phyloP scores from a whole-genome alignment of 208 protist genomes.

The Sergeia podlipaevii region DNA sequence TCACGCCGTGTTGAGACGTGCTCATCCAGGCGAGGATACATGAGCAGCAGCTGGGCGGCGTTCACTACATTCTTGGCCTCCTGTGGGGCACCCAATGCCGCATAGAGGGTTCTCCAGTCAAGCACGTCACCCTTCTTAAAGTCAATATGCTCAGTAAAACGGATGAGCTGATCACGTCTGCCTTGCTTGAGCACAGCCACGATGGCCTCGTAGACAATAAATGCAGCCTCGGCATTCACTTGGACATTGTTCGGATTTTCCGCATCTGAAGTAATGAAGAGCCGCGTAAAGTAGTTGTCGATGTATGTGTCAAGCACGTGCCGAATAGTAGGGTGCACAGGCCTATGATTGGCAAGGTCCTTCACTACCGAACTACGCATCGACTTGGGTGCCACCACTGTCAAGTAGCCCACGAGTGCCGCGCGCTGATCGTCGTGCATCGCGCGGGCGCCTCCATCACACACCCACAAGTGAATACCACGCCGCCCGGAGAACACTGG shows the following conservation, averaged over 20 bases:
- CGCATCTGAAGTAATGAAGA: constrained; percentile 48
- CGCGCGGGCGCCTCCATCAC: constrained; percentile 89
- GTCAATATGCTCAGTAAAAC: constrained; percentile 47
- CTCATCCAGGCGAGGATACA: constrained; percentile 97
- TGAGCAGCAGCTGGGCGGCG: constrained; percentile 65
- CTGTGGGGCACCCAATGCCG: constrained; percentile 34
- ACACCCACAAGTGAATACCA: constrained; percentile 99
- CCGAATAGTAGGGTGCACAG: constrained; percentile 79
- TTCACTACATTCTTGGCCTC: constrained; percentile 51
- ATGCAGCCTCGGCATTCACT: constrained; percentile 46
- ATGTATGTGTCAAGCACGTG: constrained; percentile 43
- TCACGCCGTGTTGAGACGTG: constrained; percentile 96
- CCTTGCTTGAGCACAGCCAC: constrained; percentile 68
- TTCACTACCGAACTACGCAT: constrained; percentile 45
- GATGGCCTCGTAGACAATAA: constrained; percentile 65
- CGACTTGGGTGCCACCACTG: constrained; percentile 62
- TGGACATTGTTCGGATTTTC: constrained; percentile 78
- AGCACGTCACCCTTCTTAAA: constrained; percentile 63
- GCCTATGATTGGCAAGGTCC: constrained; percentile 68
- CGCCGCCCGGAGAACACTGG: constrained; percentile 98
- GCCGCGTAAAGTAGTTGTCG: constrained; percentile 52
- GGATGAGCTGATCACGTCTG: constrained; percentile 46
- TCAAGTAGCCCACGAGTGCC: constrained; percentile 92
- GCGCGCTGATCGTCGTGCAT: constrained; percentile 90
- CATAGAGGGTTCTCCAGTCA: constrained; percentile 42